phyloP scores from a whole-genome alignment of 176 grass and related monocot species.

The Carex parvula region DNA sequence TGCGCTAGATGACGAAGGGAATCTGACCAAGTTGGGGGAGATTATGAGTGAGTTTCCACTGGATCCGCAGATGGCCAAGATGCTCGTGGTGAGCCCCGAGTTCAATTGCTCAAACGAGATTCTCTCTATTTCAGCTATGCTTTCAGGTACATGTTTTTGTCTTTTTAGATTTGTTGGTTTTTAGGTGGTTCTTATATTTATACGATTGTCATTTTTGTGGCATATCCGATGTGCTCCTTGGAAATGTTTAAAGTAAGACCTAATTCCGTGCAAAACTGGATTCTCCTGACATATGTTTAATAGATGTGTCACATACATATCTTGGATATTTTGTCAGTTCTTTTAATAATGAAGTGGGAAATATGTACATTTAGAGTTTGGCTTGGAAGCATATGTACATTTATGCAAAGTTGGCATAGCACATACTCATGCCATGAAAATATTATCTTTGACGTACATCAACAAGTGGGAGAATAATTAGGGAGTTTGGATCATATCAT shows the following conservation, averaged over 20 bases:
- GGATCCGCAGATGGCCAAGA: constrained; percentile 96
- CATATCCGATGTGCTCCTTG: not conserved
- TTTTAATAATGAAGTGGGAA: not conserved
- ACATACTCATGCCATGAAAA: not conserved
- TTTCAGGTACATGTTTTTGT: constrained; percentile 65
- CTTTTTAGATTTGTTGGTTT: not conserved
- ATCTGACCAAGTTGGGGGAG: constrained; percentile 75
- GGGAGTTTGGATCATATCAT: not conserved
- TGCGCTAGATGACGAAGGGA: constrained; percentile 87
- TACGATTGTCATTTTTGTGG: not conserved
- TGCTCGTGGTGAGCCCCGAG: constrained; percentile 87
- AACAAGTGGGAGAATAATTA: not conserved
- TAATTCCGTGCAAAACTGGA: constrained; percentile 6
- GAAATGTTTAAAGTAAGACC: constrained; percentile 12
- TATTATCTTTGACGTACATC: not conserved
- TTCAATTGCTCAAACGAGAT: constrained; percentile 99
- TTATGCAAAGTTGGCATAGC: not conserved
- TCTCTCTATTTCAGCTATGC: constrained; percentile 89
- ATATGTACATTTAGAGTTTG: not conserved
- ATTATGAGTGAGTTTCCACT: constrained; percentile 94
- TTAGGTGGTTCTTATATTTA: not conserved
- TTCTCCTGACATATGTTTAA: not conserved
- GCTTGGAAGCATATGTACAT: not conserved
- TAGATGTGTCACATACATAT: not conserved
- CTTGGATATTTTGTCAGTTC: not conserved